These are phyloP conservation scores for Agrostemma githago DNA, from an alignment of 148 eudicot genomes.

Conservation along the genomic window DNA sequence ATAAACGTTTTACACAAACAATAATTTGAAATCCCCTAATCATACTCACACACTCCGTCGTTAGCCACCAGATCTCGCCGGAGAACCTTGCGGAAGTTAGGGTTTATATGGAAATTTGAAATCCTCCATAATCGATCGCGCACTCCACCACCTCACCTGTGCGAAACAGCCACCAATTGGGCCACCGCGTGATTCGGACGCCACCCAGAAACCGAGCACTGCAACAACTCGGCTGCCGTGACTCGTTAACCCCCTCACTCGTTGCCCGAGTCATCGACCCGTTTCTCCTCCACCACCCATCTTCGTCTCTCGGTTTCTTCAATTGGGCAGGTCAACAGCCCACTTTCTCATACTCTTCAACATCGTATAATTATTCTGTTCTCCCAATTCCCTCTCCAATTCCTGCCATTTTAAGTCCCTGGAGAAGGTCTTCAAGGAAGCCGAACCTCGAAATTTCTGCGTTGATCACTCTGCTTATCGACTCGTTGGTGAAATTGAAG, in stretches of 20 bases:
- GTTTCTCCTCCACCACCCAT: constrained; percentile 62
- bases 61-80: too few species aligned
- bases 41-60: too few species aligned
- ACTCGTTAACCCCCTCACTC: constrained; percentile 53
- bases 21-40: too few species aligned
- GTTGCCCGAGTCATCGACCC: constrained; percentile 86
- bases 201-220: constrained; percentile 42
- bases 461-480: constrained; percentile 40
- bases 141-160: too few species aligned
- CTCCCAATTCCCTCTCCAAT: constrained; percentile 53
- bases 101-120: too few species aligned
- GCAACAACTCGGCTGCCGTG: constrained; percentile 52
- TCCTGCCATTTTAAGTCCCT: constrained; percentile 53
- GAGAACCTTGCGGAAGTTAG: too few species aligned
- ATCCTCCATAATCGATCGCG: too few species aligned
- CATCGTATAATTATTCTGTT: constrained; percentile 41
- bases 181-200: too few species aligned
- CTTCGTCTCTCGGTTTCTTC: constrained; percentile 85
- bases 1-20: too few species aligned
- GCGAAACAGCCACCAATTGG: too few species aligned
- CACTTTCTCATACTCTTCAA: constrained; percentile 50
- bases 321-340: constrained; percentile 85
- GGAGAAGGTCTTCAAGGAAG: constrained; percentile 48
- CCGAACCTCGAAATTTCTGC: constrained; percentile 29
- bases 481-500: constrained; percentile 34